Evolutionary conservation across 148 eudicot species (phyloP), one percentile per base, ranked within the genome.

Genomic region (Fallopia convolvulus): DNA sequence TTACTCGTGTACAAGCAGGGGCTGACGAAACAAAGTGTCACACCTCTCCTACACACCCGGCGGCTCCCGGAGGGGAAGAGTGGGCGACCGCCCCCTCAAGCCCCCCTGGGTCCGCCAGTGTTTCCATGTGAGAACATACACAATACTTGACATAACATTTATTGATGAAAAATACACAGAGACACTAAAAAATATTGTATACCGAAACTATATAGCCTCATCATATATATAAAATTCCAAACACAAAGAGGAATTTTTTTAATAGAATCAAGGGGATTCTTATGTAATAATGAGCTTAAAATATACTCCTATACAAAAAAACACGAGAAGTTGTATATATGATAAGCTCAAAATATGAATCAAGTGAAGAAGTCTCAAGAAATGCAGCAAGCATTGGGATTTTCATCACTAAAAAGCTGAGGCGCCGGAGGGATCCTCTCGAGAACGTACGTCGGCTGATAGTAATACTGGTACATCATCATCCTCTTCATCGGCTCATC

Each of bases 361-460:
- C 21, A 74, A 44, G 1, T 18, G 4, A 14, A 36, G 4, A 14
- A 36, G 41, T 3, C 1, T 81, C 81, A 92, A 53, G 89, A 80
- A 78, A 94, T 89, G 82, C 83, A 81, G 75, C 99, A 94, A 17
- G 99, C 97, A 83, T 94, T 94, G 5, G 99, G 99, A 79, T 94
- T 94, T 77, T 94, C 99, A 78, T 94, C 99, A 10, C 97, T 92
- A 55, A 94, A 94, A 26, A 94, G 86, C 71, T 94, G 99, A 7
- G 99, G 99, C 6, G 97, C 23, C 8, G 97, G 89, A 49, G 99
- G 99, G 61, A 92, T 85, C 87, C 92, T 90, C 77, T 94, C 99
- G 18, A 91, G 84, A 20, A 86, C 65, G 58, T 94, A 92, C 21
- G 86, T 68, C 0, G 97, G 99, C 79, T 90, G 89, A 74, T 88